Base-by-base conservation (phyloP, 2,329 filamentous ascomycete species). In the Fusarium caatingaense region DNA sequence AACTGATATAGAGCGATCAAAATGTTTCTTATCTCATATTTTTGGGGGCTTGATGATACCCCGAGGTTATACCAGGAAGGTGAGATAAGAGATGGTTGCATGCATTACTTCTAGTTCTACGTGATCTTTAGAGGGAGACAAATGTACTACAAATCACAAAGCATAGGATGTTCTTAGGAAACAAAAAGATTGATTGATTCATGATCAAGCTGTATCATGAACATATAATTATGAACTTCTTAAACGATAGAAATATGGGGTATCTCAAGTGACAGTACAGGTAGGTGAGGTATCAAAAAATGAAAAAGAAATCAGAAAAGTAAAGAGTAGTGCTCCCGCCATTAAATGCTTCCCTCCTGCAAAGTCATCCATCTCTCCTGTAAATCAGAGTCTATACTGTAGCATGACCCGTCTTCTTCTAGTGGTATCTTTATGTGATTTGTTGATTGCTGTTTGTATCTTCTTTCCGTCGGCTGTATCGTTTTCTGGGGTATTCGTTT, bases 181-280 rank as follows among this genome's bases (percentile, higher is more conserved):
- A 50, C 15, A 18, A 46, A 51, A 51, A 58, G 46, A 69, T 63
- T 60, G 64, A 56, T 56, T 69, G 41, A 34, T 34, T 62, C 18
- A 47, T 55, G 46, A 44, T 45, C 54, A 71, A 51, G 56, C n/a
- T 48, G 23, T 34, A 48, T 56, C 59, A 71, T 69, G 56, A 47
- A 42, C 27, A 25, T 11, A 54, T 59, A 60, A 74, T 67, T 72
- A 75, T 60, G 56, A 73, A 42, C 40, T 66, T 63, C 69, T 60
- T 71, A 59, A 73, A 73, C 61, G 73, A 75, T 74, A 68, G 72
- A 56, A 65, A 60, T 69, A 59, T 68, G 68, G 76, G 76, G 76
- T 77, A 78, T 78, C 70, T 73, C 66, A 56, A 76, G 66, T 61
- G 57, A 68, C 56, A 66, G 73, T 74, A 71, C 64, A 66, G 63